phyloP scores from a whole-genome alignment of 768 basidiomycete genomes.

The Pisolithus sp. region DNA sequence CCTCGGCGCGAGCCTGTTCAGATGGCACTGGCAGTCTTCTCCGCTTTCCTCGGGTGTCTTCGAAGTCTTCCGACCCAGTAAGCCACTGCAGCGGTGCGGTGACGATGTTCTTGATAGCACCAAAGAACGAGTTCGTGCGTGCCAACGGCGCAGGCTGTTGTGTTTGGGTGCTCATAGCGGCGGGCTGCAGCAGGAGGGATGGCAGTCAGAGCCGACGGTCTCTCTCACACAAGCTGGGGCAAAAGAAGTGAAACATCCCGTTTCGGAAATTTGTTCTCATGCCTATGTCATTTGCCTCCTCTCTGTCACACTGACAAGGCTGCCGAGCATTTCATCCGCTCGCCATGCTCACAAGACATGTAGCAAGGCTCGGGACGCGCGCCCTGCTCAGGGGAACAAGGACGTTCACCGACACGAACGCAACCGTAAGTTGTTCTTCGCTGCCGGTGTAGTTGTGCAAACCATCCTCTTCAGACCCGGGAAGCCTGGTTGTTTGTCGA shows the following conservation, averaged over 20 bases:
- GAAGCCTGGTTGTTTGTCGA: slow-evolving; percentile 68
- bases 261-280: slow-evolving; percentile 10
- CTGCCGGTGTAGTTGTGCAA: slow-evolving; percentile 7
- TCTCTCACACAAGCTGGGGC: too few relatives aligned
- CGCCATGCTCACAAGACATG: neutral
- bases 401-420: neutral
- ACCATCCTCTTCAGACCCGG: slow-evolving; percentile 13
- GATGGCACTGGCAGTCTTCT: slow-evolving; percentile 34
- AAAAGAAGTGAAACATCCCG: neutral
- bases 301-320: neutral
- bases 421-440: slow-evolving; percentile 16
- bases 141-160: slow-evolving; percentile 32
- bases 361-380: neutral
- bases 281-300: neutral
- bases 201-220: neutral
- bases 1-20: slow-evolving; percentile 22
- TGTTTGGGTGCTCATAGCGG: slow-evolving; percentile 27
- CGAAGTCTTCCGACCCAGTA: slow-evolving; percentile 43
- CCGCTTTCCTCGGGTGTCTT: slow-evolving; percentile 49
- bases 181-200: slow-evolving; percentile 8
- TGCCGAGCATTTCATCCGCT: neutral
- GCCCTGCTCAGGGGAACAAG: neutral
- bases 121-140: slow-evolving; percentile 55
- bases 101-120: slow-evolving; percentile 59
- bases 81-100: slow-evolving; percentile 55